Base-by-base conservation (phyloP, 2,329 filamentous ascomycete species). In the Torrubiella hemipterigena region DNA sequence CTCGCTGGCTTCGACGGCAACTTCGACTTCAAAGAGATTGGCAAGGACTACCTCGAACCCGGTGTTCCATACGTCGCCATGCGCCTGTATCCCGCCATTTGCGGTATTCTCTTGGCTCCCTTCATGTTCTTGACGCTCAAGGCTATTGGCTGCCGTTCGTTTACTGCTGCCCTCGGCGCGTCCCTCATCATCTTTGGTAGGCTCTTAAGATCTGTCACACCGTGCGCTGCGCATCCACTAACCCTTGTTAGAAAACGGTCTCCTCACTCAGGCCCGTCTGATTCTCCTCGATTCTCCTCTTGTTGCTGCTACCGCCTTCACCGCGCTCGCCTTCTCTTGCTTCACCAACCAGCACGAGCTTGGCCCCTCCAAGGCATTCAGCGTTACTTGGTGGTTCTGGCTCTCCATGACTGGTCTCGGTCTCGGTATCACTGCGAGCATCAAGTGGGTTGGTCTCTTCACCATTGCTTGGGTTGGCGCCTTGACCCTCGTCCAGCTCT, bases 11-110 rank as follows among this genome's bases (percentile, higher is more conserved):
- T 96, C 56, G 74, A 95, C 51, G 91, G 91, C 42, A 70, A 85
- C 40, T 98, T 98, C 54, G 91, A 96, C 57, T 98, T 98, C 68
- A 98, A 96, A 67, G 87, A 98, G 46, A 98, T 98, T 59, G 91
- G 91, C 58, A 95, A 96, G 64, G 91, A 98, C 57, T 98, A 98
- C 54, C 55, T 96, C 40, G 91, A 94, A 61, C 86, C 91, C 4
- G 76, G 77, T 32, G 91, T 98, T 33, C 91, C 91, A 26, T 98
- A 98, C 58, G 91, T 98, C 34, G 82, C 91, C 34, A 98, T 98
- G 91, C 81, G 91, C 54, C 60, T 96, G 59, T 76, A 94, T 43
- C 89, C 91, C 23, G 91, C 91, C 33, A 63, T 96, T 42, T 80
- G 86, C 46, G 91, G 91, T 52, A 78, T 96, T 37, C 59, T 93